A percentile compares a stretch with the other conserved stretches of the same genome.
These are phyloP conservation scores for Parietichytrium sp. DNA, from an alignment of 108 stramenopile species.

Conservation along the genomic window DNA sequence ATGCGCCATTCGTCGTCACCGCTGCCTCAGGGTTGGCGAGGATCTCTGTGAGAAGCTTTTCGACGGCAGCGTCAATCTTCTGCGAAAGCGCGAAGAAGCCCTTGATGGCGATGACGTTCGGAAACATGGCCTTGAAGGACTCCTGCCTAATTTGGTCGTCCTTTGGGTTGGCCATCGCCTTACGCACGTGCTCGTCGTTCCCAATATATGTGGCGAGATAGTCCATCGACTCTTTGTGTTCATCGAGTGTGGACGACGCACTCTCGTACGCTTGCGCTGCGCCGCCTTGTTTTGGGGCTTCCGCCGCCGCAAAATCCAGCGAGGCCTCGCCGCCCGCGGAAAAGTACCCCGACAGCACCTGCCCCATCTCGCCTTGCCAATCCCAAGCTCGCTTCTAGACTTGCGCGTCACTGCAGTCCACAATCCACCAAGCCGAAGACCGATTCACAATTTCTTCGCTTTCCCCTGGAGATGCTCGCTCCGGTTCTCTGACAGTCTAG, in stretches of 20 bases:
- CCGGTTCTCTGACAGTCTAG: too few species aligned
- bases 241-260: not conserved
- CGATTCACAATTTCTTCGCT: too few species aligned
- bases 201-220: not conserved
- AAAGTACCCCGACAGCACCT: too few species aligned
- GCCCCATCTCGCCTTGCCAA: too few species aligned
- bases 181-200: not conserved
- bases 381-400: too few species aligned
- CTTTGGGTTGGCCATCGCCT: not conserved
- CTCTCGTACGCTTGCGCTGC: not conserved
- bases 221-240: not conserved
- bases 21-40: not conserved
- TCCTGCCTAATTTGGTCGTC: conserved; percentile 10
- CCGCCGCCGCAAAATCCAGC: too few species aligned
- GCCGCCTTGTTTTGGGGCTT: too few species aligned
- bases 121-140: conserved; percentile 31
- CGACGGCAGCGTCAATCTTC: not conserved
- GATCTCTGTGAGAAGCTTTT: not conserved
- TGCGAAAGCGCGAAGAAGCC: not conserved
- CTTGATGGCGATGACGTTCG: not conserved
- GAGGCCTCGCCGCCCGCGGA: too few species aligned
- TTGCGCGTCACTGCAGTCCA: too few species aligned
- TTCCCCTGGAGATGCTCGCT: too few species aligned
- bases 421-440: too few species aligned
- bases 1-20: not conserved